A percentile compares a stretch with the other conserved stretches of the same genome.
Evolutionary conservation across 2,329 filamentous ascomycete genomes (phyloP).

Genomic region (Claviceps monticola): DNA sequence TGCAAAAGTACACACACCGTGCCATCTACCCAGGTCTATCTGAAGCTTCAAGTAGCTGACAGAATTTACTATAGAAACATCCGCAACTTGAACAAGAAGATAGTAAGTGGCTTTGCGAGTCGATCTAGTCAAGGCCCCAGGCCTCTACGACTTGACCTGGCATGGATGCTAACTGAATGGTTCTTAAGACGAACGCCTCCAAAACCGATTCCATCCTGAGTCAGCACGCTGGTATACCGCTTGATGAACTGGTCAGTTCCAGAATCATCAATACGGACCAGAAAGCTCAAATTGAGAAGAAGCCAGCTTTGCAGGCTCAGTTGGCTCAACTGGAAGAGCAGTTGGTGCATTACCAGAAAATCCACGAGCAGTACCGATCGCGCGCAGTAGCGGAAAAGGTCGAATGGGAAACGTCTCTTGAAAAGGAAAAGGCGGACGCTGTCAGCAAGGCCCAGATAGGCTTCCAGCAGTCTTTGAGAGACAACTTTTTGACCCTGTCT

Average conservation of each 20-base stretch:
- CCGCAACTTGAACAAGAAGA: slow-evolving; percentile 87
- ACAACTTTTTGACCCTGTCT: slow-evolving; percentile 56
- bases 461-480: slow-evolving; percentile 40
- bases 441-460: slow-evolving; percentile 37
- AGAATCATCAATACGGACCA: slow-evolving; percentile 73
- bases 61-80: slow-evolving; percentile 48
- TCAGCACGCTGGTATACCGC: slow-evolving; percentile 54
- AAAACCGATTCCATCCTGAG: slow-evolving; percentile 58
- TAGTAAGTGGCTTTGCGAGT: slow-evolving; percentile 44
- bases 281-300: slow-evolving; percentile 64
- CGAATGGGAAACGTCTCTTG: slow-evolving; percentile 44
- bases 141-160: slow-evolving; percentile 16
- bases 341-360: slow-evolving; percentile 58
- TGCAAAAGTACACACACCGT: slow-evolving; percentile 58
- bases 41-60: neutral
- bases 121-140: slow-evolving; percentile 1
- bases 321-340: slow-evolving; percentile 61
- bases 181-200: slow-evolving; percentile 48
- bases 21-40: slow-evolving; percentile 16
- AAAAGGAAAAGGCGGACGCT: slow-evolving; percentile 40
- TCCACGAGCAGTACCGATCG: slow-evolving; percentile 57
- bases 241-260: slow-evolving; percentile 57
- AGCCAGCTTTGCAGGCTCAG: slow-evolving; percentile 56
- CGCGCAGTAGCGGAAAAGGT: slow-evolving; percentile 44
- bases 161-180: neutral